Conservation (phyloP, 2,329 filamentous ascomycete species). For the Ophiostoma populinum region DNA sequence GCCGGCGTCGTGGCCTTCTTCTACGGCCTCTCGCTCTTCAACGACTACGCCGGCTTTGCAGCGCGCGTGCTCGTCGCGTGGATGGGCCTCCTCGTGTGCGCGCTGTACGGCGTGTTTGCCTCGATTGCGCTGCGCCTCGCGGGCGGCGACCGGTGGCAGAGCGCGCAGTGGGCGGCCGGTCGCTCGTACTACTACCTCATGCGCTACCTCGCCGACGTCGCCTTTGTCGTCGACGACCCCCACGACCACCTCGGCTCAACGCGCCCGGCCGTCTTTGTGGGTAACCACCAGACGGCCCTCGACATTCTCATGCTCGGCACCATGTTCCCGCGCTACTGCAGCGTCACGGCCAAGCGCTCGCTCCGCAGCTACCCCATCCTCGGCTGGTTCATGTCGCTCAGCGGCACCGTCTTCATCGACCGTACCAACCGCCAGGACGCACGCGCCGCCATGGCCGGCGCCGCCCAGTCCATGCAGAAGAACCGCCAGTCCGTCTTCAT, state of each 20-base stretch:
- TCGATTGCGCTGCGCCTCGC: constrained; percentile 53
- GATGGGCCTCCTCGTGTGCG: constrained; percentile 38
- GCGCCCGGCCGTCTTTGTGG: constrained; percentile 77
- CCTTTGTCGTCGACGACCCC: constrained; percentile 57
- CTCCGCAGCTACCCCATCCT: constrained; percentile 67
- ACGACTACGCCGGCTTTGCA: constrained; percentile 46
- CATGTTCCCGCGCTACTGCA: constrained; percentile 83
- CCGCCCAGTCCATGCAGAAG: constrained; percentile 59
- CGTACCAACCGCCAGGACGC: constrained; percentile 71
- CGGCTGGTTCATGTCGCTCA: constrained; percentile 86
- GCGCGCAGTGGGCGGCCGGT: constrained; percentile 72
- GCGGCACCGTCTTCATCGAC: constrained; percentile 88
- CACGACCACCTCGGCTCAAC: constrained; percentile 40
- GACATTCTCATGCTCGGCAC: constrained; percentile 81
- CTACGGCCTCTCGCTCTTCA: constrained; percentile 42
- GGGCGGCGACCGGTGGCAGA: constrained; percentile 44
- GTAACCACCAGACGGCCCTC: constrained; percentile 92
- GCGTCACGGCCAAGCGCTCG: constrained; percentile 79
- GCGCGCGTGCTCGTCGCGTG: constrained; percentile 53
- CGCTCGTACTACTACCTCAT: constrained; percentile 69
- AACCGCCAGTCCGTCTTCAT: constrained; percentile 66
- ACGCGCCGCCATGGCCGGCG: constrained; percentile 67
- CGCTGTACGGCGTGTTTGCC: constrained; percentile 59
- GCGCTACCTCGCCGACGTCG: constrained; percentile 56
- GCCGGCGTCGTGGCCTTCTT: constrained; percentile 33